A percentile compares a stretch with the other conserved stretches of the same genome.
Conservation (phyloP, 2,329 filamentous ascomycete species). For the Fonsecaea pedrosoi region DNA sequence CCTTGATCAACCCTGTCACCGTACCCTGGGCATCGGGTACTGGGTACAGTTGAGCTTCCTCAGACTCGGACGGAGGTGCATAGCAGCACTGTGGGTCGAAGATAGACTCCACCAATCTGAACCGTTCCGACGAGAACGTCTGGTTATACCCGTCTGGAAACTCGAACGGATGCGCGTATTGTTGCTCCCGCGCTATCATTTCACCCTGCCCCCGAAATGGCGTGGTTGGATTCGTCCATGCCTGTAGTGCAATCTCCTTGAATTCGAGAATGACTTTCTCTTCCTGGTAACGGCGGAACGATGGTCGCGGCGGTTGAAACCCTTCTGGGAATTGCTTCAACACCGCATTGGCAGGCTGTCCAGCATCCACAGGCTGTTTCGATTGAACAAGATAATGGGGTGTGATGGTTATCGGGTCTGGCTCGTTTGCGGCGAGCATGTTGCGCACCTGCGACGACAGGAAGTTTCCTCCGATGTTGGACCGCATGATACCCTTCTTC, state of each 20-base stretch:
- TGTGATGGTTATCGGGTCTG: constrained; percentile 75
- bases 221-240: constrained; percentile 68
- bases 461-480: constrained; percentile 85
- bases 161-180: constrained; percentile 80
- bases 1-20: constrained; percentile 80
- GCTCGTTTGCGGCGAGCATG: constrained; percentile 71
- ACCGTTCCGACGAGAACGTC: constrained; percentile 88
- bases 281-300: constrained; percentile 84
- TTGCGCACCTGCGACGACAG: constrained; percentile 85
- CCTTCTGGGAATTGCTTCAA: constrained; percentile 71
- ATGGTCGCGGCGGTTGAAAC: constrained; percentile 65
- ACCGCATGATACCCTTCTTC: constrained; percentile 86
- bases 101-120: constrained; percentile 82
- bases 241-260: constrained; percentile 95
- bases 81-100: constrained; percentile 85
- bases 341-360: constrained; percentile 76
- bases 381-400: constrained; percentile 88
- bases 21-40: constrained; percentile 74
- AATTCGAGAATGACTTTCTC: constrained; percentile 93
- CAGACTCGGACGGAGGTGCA: constrained; percentile 51
- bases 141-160: constrained; percentile 97
- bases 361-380: constrained; percentile 88
- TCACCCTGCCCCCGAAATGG: constrained; percentile 39
- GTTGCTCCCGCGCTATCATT: constrained; percentile 74
- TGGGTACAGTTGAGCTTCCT: constrained; percentile 46